phyloP scores from a whole-genome alignment of 129 eudicot species.

The Escallonia herrerae region DNA sequence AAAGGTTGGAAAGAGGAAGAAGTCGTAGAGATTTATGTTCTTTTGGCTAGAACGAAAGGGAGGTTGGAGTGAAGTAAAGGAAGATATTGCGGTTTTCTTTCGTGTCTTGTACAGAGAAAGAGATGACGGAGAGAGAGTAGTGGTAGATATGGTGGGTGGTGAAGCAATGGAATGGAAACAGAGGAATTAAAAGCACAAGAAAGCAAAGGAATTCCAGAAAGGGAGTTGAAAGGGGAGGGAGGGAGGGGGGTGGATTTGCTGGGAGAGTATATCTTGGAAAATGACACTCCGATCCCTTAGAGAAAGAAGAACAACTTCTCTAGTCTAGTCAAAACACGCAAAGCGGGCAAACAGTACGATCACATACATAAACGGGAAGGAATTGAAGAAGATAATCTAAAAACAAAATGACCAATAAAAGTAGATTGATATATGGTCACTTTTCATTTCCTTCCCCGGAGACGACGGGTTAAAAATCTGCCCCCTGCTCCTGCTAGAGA shows the following conservation, averaged over 20 bases:
- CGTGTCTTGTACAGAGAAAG: slow-evolving; percentile 20
- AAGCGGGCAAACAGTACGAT: slow-evolving; percentile 32
- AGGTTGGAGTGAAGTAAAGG: too few relatives aligned
- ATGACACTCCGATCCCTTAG: slow-evolving; percentile 39
- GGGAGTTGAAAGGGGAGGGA: slow-evolving; percentile 23
- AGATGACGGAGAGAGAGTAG: slow-evolving; percentile 18
- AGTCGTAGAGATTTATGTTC: not conserved
- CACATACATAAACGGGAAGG: slow-evolving; percentile 12
- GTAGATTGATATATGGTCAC: slow-evolving; percentile 6
- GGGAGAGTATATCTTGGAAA: slow-evolving; percentile 63
- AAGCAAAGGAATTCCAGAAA: slow-evolving; percentile 42
- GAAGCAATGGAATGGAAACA: slow-evolving; percentile 7
- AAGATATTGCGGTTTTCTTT: too few relatives aligned
- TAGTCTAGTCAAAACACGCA: slow-evolving; percentile 34
- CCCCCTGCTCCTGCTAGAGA: not conserved
- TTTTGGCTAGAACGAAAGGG: too few relatives aligned
- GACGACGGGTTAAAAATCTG: slow-evolving; percentile 37
- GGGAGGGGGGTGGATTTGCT: slow-evolving; percentile 34
- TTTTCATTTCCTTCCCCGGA: slow-evolving; percentile 43
- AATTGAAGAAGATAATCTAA: not conserved
- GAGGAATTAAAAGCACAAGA: slow-evolving; percentile 20
- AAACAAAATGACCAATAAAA: slow-evolving; percentile 13
- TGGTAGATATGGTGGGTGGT: slow-evolving; percentile 8
- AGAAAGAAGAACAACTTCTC: slow-evolving; percentile 29
- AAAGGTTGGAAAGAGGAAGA: slow-evolving; percentile 18